Evolutionary conservation across 208 protist genomes (phyloP), one percentile per base, ranked within the genome.

Genomic region (Acanthamoeba lenticulata): DNA sequence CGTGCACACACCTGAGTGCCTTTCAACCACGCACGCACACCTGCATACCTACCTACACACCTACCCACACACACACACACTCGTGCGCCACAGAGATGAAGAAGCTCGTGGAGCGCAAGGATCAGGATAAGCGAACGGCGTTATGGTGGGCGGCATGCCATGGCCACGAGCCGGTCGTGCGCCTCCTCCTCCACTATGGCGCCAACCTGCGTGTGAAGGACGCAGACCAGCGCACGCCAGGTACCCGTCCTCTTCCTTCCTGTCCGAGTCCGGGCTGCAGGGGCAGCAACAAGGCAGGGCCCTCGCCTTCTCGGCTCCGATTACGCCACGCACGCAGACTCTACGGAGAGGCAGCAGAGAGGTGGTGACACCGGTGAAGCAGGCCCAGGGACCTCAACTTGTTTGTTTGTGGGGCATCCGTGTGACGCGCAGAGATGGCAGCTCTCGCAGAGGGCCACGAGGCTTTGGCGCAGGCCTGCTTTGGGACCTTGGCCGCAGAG

Each of bases 131-230:
- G 69, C 32, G 69, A 17, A 79, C 69, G 2, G 69, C 69, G 36
- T 36, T 79, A 36, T 79, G 69, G 69, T 79, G 69, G 69, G 69
- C 69, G 13, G 69, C 69, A 15, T 79, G 69, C 24, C 38, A 79
- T 13, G 69, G 69, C 38, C 69, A 79, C 36, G 24, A n/a, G 2
- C 34, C 38, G 24, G 38, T 79, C 1, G 69, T 79, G 69, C 32
- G 38, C 34, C 69, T 79, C 36, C 69, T 79, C 6, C 69, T 47
- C 36, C 36, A 79, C 2, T n/a, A 79, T 9, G 69, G 69, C 36
- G 69, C 69, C 24, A 24, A 47, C 7, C 36, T 17, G 21, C 19
- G 13, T 17, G 69, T 79, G 21, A 42, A 79, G 69, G 69, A 79
- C 38, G 69, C 69, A 0, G 69, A 79, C 69, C 24, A 45, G 69